These are phyloP conservation scores for Capsicum rhomboideum DNA, from an alignment of 257 asterid species.

Conservation along the genomic window DNA sequence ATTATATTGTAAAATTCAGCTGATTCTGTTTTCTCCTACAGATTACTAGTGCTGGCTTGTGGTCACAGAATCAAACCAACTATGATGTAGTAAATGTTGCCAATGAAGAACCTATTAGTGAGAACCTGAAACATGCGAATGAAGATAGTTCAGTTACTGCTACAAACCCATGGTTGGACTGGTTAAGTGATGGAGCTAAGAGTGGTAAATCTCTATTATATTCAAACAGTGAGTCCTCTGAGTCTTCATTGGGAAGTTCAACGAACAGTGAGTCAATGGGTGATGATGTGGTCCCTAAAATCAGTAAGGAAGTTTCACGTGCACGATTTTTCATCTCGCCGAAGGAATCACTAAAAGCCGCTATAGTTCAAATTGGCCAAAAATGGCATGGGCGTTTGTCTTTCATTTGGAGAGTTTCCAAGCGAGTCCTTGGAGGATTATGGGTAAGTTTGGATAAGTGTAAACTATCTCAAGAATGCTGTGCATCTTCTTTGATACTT, in stretches of 20 bases:
- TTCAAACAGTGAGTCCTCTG: slow-evolving; percentile 35
- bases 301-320: slow-evolving; percentile 46
- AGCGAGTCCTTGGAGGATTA: slow-evolving; percentile 73
- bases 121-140: slow-evolving; percentile 25
- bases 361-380: slow-evolving; percentile 52
- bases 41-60: slow-evolving; percentile 81
- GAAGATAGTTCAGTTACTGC: slow-evolving; percentile 38
- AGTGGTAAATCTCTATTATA: slow-evolving; percentile 35
- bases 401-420: slow-evolving; percentile 56
- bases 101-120: slow-evolving; percentile 16
- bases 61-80: slow-evolving; percentile 55
- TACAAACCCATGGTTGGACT: slow-evolving; percentile 52
- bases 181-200: slow-evolving; percentile 50
- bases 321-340: slow-evolving; percentile 56
- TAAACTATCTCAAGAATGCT: background rate
- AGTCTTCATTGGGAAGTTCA: slow-evolving; percentile 47
- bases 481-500: background rate
- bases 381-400: slow-evolving; percentile 91
- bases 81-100: slow-evolving; percentile 16
- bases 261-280: slow-evolving; percentile 25
- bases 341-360: slow-evolving; percentile 80
- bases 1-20: background rate
- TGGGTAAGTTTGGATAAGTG: slow-evolving; percentile 54
- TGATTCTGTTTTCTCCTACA: slow-evolving; percentile 27
- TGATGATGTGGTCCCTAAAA: slow-evolving; percentile 37